These are phyloP conservation scores for Mortierella sp. DNA, from an alignment of 371 early-diverging fungal genomes.

Conservation along the genomic window DNA sequence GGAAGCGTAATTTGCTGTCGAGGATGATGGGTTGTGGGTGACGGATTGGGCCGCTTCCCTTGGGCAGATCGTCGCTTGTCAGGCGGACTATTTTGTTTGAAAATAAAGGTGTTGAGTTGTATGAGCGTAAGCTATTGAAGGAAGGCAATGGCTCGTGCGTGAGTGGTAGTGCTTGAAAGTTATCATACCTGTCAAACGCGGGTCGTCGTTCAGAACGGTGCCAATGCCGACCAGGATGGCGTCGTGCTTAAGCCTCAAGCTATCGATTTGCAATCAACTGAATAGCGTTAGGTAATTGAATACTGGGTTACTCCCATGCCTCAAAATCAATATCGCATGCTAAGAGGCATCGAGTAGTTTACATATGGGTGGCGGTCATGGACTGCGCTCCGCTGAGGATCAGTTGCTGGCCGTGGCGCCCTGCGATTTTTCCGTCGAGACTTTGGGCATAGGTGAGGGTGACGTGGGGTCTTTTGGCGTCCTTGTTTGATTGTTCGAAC, in stretches of 20 bases:
- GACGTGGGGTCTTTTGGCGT: slow-evolving; percentile 58
- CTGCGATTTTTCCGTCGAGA: slow-evolving; percentile 89
- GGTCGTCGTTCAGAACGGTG: slow-evolving; percentile 89
- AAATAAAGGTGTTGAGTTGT: background rate
- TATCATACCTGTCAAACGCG: slow-evolving; percentile 79
- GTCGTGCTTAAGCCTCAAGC: slow-evolving; percentile 81
- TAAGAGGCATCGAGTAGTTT: background rate
- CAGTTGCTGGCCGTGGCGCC: slow-evolving; percentile 69
- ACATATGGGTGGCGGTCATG: slow-evolving; percentile 84
- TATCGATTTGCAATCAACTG: slow-evolving; percentile 23
- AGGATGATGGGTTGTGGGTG: slow-evolving; percentile 92
- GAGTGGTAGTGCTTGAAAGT: background rate
- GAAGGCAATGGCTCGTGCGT: no score
- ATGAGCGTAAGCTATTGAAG: background rate
- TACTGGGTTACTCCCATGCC: background rate
- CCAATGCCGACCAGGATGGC: slow-evolving; percentile 93
- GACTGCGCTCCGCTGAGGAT: slow-evolving; percentile 83
- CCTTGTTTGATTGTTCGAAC: slow-evolving; percentile 9
- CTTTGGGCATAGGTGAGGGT: slow-evolving; percentile 94
- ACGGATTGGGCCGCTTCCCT: slow-evolving; percentile 11
- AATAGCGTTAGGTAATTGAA: background rate
- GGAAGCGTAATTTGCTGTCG: slow-evolving; percentile 77
- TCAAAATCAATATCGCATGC: background rate
- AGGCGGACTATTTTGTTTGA: slow-evolving; percentile 18
- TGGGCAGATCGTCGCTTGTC: slow-evolving; percentile 18